Base-by-base conservation (phyloP, 768 basidiomycete species). In the Termitomyces sp. region DNA sequence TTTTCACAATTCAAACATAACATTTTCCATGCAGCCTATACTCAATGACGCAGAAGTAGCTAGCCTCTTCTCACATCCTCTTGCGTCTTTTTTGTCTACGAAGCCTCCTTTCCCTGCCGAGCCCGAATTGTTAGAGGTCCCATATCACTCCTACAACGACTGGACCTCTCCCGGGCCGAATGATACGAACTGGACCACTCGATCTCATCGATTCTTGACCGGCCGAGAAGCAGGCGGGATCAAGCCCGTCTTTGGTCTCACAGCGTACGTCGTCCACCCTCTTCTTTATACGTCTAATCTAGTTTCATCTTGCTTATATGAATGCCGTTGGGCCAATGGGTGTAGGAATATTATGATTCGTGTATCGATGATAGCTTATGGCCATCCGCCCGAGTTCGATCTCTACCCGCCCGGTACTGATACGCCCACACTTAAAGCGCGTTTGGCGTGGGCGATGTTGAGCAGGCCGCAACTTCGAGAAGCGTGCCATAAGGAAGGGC, bases 241-340 rank as follows among this genome's bases (percentile, higher is more conserved):
- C 14, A 94, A 92, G 64, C 93, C 93, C n/a, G 82, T 95, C 0
- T 91, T 85, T 61, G 93, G 93, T 8, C 71, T 96, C 9, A 96
- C 93, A 28, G 84, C 92, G 91, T 94, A 67, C 60, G 88, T 80
- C 7, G 43, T 34, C 47, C 23, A 12, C 9, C 12, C 8, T 46
- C 19, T 40, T 53, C 58, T 34, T 34, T 21, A 43, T n/a, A 53
- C 50, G 16, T 34, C 45, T 27, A 34, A 19, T 34, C 39, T 28
- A 17, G 32, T 17, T 8, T 53, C 19, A 25, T 21, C 41, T 37
- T 35, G 27, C 19, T 47, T 27, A 41, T n/a, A n/a, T 45, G 21
- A 28, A 60, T 17, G 32, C 32, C 37, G 49, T 27, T 39, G 17
- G 37, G 16, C 17, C 9, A 25, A 25, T 50, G 1, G 5, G 11